Base-by-base conservation (phyloP, 805 yeast genomes). In the Schwanniomyces vanrijiae region DNA sequence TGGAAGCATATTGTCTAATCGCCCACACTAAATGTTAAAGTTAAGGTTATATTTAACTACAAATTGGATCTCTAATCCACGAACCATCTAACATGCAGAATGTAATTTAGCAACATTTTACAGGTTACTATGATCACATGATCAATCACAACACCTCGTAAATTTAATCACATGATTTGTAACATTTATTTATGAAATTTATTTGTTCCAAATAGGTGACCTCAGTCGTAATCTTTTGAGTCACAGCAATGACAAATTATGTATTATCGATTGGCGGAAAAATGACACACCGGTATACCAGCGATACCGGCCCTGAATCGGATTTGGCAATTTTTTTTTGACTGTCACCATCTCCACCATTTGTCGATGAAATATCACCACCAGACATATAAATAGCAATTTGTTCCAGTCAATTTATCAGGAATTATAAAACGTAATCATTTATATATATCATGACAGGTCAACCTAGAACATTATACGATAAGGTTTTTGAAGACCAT, bases 401-500 rank as follows among this genome's bases (percentile, higher is more conserved):
- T 14, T 14, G 20, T 14, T 31, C 35, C 31, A 9, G 16, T 31
- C 24, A 11, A 7, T 6, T 25, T 21, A 7, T 10, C 10, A 29
- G 22, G 16, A 25, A 25, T 34, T 20, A 25, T 34, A 37, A 18
- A 18, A 26, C 29, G 8, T 20, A 18, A 22, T 3, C 16, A 38
- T 10, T 38, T 22, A 24, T 37, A 42, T 37, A 18, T 9, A 50
- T 13, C n/a, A 59, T 58, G 62, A 43, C 63, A 14, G 54, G 51
- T 22, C 43, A 50, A 43, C 86, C 89, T 43, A 78, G 74, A 62
- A 94, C 99, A 40, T 78, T 94, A 50, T 94, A 94, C 71, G 99
- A 94, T 71, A 94, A 94, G 78, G 96, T 94, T 61, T 94, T 90
- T 65, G 88, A 85, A 53, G 97, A 88, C 78, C 98, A 94, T 65